Evolutionary conservation across 2,329 filamentous ascomycete species (phyloP), one percentile per base, ranked within the genome.

Genomic region (Emmonsiellopsis sp.): DNA sequence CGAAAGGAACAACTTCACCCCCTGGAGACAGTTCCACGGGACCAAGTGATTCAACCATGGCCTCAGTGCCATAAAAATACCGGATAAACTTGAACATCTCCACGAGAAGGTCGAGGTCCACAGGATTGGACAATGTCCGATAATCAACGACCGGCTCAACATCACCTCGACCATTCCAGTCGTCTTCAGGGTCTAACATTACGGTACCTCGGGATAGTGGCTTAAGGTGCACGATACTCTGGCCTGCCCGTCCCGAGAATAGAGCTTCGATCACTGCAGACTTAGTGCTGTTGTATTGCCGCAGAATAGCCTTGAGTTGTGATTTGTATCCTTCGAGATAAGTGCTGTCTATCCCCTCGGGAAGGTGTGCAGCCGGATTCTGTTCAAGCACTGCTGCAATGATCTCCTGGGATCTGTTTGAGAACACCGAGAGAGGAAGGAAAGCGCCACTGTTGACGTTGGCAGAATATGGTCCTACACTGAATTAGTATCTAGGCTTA

Each of bases 191-290:
- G 58, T 70, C 65, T 45, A 74, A 67, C 40, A 64, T 65, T 47
- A 75, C 65, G 20, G 65, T 68, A 15, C 73, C 73, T 10, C 73
- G 65, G 43, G 66, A 70, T 38, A 74, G 64, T 2, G 72, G 71
- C 56, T 73, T 70, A n/a, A 49, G 10, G 46, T 49, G 31, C 5
- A 37, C n/a, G 32, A 49, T 49, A 26, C 16, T 20, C 16, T 31
- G 13, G 26, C 30, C 26, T 16, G 46, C 5, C 11, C 34, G 11
- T 13, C 30, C 35, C 6, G 26, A 16, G 30, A 34, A 49, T 2
- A 13, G 13, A 11, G 15, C 5, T 49, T 49, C 46, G 8, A 37
- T 6, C 26, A 37, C 20, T 7, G 46, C 31, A 16, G 30, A 35
- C 1, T 11, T 26, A 5, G 46, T 49, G n/a, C 30, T 20, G 16